phyloP scores from a whole-genome alignment of 208 protist species.

The Leishmania guyanensis region DNA sequence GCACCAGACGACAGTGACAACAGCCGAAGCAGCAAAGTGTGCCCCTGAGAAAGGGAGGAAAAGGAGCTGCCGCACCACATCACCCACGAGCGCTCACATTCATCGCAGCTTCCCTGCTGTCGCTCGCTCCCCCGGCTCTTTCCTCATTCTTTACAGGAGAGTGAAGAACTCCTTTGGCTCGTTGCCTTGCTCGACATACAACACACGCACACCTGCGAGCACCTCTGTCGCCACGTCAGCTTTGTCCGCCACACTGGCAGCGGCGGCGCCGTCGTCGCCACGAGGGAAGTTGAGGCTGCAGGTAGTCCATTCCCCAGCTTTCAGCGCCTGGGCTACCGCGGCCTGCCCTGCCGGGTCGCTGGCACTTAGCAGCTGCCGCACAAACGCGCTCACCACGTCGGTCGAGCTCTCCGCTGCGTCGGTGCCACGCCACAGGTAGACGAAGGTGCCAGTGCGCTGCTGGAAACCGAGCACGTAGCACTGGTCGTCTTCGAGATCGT shows the following conservation, averaged over 20 bases:
- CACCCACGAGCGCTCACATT: not conserved
- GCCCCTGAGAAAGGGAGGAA: not conserved
- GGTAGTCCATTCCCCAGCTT: not conserved
- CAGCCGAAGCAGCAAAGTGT: not conserved
- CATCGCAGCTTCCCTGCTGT: not conserved
- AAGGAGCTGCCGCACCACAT: not conserved
- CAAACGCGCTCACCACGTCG: slow-evolving; percentile 31
- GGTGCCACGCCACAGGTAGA: slow-evolving; percentile 62
- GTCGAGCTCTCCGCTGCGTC: slow-evolving; percentile 29
- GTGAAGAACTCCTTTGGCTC: slow-evolving; percentile 80
- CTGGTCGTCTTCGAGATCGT: slow-evolving; percentile 51
- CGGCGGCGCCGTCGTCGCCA: not conserved
- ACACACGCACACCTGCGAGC: slow-evolving; percentile 24
- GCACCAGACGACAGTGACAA: not conserved
- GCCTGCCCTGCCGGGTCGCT: not conserved
- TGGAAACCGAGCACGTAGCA: slow-evolving; percentile 67
- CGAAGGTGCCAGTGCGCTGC: slow-evolving; percentile 19
- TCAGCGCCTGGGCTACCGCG: not conserved
- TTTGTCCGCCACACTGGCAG: not conserved
- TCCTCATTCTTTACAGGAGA: slow-evolving; percentile 15
- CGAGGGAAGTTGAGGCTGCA: slow-evolving; percentile 18
- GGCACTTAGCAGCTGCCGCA: not conserved
- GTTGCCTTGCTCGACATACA: slow-evolving; percentile 59
- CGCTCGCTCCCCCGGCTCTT: not conserved
- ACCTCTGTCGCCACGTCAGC: not conserved